Evolutionary conservation across 768 basidiomycete species (phyloP).

Genomic region (Pisolithus microcarpus): DNA sequence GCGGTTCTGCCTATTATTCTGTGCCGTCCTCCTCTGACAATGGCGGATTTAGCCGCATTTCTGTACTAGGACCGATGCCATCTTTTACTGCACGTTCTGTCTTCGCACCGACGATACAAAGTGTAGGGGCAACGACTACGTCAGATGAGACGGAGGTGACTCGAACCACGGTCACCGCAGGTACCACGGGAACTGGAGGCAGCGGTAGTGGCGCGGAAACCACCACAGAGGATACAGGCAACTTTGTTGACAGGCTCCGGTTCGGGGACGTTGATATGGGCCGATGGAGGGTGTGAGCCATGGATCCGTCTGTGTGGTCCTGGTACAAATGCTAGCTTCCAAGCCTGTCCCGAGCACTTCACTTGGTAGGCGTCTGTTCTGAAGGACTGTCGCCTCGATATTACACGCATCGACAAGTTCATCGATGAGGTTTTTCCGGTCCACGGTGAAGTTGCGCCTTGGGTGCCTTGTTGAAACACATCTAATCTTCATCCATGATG

Average conservation of each 20-base stretch:
- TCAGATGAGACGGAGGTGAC: constrained; percentile 26
- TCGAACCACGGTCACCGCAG: constrained; percentile 14
- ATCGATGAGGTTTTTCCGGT: too few species aligned
- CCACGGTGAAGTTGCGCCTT: too few species aligned
- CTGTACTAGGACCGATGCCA: constrained; percentile 28
- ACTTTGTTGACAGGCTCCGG: constrained; percentile 7
- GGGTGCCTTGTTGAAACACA: too few species aligned
- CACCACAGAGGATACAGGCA: constrained; percentile 9
- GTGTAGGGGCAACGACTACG: constrained; percentile 24
- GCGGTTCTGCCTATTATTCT: neutral
- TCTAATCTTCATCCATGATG: too few species aligned
- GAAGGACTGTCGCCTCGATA: too few species aligned
- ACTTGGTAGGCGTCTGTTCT: too few species aligned
- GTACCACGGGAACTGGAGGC: constrained; percentile 6
- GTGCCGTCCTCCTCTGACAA: constrained; percentile 1
- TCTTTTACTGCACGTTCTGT: constrained; percentile 21
- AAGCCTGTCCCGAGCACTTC: too few species aligned
- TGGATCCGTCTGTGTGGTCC: neutral
- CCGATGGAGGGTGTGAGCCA: constrained; percentile 3
- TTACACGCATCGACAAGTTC: too few species aligned
- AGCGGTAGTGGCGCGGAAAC: constrained; percentile 1
- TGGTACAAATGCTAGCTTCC: too few species aligned
- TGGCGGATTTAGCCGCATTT: constrained; percentile 17
- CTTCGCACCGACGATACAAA: constrained; percentile 24
- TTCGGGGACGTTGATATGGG: constrained; percentile 20